These are phyloP conservation scores for Clohesyomyces aquaticus DNA, from an alignment of 495 filamentous ascomycete genomes.

Conservation along the genomic window DNA sequence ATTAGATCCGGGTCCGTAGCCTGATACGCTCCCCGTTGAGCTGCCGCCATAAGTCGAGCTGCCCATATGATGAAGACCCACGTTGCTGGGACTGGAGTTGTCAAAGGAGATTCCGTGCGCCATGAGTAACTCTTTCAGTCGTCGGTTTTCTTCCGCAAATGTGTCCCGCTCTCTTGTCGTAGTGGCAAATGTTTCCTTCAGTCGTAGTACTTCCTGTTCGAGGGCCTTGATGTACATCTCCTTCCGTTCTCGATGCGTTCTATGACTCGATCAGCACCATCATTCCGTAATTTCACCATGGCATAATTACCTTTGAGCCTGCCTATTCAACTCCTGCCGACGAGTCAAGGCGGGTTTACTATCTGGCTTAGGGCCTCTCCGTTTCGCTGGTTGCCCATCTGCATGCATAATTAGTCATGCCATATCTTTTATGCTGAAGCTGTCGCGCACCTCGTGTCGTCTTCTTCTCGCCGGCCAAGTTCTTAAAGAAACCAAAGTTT, in stretches of 20 bases:
- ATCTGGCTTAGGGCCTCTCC: slow-evolving; percentile 92
- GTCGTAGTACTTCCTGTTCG: slow-evolving; percentile 82
- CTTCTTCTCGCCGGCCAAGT: slow-evolving; percentile 62
- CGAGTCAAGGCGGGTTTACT: slow-evolving; percentile 94
- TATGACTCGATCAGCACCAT: too few species aligned
- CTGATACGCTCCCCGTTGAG: slow-evolving; percentile 59
- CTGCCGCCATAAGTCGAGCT: slow-evolving; percentile 45
- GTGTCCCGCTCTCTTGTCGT: slow-evolving; percentile 67
- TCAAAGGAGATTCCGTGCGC: slow-evolving; percentile 70
- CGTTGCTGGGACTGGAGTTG: slow-evolving; percentile 33
- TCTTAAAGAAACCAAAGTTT: slow-evolving; percentile 63
- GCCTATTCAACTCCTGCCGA: slow-evolving; percentile 90
- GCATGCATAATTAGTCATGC: slow-evolving; percentile 2
- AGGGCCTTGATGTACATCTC: slow-evolving; percentile 93
- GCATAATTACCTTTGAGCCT: slow-evolving; percentile 93
- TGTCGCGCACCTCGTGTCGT: slow-evolving; percentile 56
- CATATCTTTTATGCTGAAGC: neutral
- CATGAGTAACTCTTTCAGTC: slow-evolving; percentile 72
- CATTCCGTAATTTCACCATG: too few species aligned
- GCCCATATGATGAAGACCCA: slow-evolving; percentile 35
- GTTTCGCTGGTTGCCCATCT: slow-evolving; percentile 88
- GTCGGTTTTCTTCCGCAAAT: slow-evolving; percentile 73
- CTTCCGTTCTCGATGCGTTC: slow-evolving; percentile 95
- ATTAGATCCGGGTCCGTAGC: slow-evolving; percentile 52
- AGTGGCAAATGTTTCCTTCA: slow-evolving; percentile 65